A percentile compares a stretch with the other conserved stretches of the same genome.
Evolutionary conservation across 129 eudicot species (phyloP).

Genomic region (Artemisia annua): DNA sequence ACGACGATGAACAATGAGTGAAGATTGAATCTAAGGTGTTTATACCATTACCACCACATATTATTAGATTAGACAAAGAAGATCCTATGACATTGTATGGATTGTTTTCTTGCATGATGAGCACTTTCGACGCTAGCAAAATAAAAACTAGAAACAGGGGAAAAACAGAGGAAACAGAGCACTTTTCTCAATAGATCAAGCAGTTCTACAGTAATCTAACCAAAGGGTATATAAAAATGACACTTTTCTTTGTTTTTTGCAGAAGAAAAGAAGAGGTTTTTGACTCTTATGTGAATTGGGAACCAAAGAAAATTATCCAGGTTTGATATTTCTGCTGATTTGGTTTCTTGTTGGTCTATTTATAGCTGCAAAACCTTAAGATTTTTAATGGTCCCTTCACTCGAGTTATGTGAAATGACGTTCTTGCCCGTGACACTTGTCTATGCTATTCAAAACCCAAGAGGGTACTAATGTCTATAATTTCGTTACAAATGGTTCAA

Average conservation of each 20-base stretch:
- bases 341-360: slow-evolving; percentile 40
- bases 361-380: slow-evolving; percentile 43
- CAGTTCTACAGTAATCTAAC: slow-evolving; percentile 11
- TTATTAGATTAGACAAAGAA: slow-evolving; percentile 67
- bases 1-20: slow-evolving; percentile 46
- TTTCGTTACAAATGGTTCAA: neutral
- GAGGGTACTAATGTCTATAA: neutral
- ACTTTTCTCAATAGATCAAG: slow-evolving; percentile 17
- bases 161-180: slow-evolving; percentile 50
- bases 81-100: slow-evolving; percentile 41
- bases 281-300: slow-evolving; percentile 33
- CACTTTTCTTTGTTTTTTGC: neutral
- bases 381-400: slow-evolving; percentile 10
- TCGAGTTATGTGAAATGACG: slow-evolving; percentile 26
- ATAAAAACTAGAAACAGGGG: slow-evolving; percentile 20
- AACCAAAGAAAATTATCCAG: slow-evolving; percentile 21
- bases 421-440: slow-evolving; percentile 12
- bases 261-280: slow-evolving; percentile 18
- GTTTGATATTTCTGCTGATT: slow-evolving; percentile 23
- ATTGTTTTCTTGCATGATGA: slow-evolving; percentile 43
- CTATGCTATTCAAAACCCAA: neutral
- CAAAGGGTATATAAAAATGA: slow-evolving; percentile 3
- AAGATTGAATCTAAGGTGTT: slow-evolving; percentile 88
- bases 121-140: slow-evolving; percentile 24
- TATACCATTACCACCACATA: slow-evolving; percentile 43